These are phyloP conservation scores for Gracilaria gracilis DNA, from an alignment of 23 red algal species.

Conservation along the genomic window DNA sequence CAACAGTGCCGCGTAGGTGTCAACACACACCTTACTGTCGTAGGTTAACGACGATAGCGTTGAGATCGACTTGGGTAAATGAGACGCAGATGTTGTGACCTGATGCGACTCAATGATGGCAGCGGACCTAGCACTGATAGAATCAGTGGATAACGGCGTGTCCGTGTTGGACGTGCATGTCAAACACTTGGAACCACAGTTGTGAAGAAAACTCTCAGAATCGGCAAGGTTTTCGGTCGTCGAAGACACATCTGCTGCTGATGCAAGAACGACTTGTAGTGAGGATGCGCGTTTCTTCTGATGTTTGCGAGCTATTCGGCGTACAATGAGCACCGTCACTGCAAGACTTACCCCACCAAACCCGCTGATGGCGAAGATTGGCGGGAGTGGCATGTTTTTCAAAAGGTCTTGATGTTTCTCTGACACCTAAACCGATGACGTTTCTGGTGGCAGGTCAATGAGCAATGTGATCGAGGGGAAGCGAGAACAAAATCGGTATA, in stretches of 20 bases:
- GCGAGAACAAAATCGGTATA: neutral
- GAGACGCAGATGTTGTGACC: neutral
- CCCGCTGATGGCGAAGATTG: slow-evolving; percentile 38
- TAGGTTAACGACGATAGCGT: slow-evolving; percentile 1
- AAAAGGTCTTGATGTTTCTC: neutral
- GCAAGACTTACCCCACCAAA: slow-evolving; percentile 39
- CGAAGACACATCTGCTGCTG: neutral
- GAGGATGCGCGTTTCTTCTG: neutral
- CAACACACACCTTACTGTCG: slow-evolving; percentile 25
- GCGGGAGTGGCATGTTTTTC: slow-evolving; percentile 22
- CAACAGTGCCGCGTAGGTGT: slow-evolving; percentile 14
- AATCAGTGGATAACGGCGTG: neutral
- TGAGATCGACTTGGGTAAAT: slow-evolving; percentile 25
- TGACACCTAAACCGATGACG: neutral
- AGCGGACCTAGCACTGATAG: slow-evolving; percentile 11
- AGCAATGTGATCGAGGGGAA: neutral
- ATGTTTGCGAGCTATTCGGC: slow-evolving; percentile 15
- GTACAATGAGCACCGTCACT: slow-evolving; percentile 37
- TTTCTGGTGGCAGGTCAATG: neutral
- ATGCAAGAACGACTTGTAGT: neutral
- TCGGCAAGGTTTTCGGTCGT: neutral
- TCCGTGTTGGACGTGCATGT: neutral
- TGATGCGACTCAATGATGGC: slow-evolving; percentile 27
- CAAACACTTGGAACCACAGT: neutral
- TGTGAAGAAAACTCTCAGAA: slow-evolving; percentile 5